Evolutionary conservation across 768 basidiomycete species (phyloP), one percentile per base, ranked within the genome.

Genomic region (Russula olivacea): DNA sequence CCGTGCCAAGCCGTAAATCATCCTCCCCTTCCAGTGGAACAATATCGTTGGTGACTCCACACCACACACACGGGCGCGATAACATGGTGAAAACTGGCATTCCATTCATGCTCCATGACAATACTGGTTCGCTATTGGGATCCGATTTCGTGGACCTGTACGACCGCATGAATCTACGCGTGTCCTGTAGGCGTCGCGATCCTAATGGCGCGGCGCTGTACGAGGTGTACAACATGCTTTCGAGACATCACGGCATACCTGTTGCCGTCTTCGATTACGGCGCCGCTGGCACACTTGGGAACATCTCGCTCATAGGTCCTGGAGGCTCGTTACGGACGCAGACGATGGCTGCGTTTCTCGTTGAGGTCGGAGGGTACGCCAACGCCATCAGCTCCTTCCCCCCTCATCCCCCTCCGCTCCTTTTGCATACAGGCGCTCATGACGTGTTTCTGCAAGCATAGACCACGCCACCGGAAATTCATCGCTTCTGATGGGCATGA

Each of bases 81-180:
- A 25, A 28, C 58, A 76, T 76, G 74, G 77, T 79, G 15, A 76
- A 74, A 59, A 84, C 81, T 63, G 82, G 81, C 60, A 74, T 86
- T 68, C 82, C 85, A 43, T 81, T 75, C 72, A 80, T 87, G 68
- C 81, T 89, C 61, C 83, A 86, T 69, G 87, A 88, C 74, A 81
- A 75, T 59, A 81, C 80, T 7, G 86, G 85, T 4, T 72, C 69
- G 40, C 72, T 84, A 41, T 74, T 75, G 14, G 83, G 80, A 40
- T 80, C 84, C 4, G 80, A 84, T 21, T 89, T 84, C 69, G 70
- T 79, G 54, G 88, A 89, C 72, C 75, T 87, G 66, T 76, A 88
- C 71, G 83, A 82, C 53, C 84, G 87, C 21, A 77, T 86, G 69
- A 75, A 74, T 34, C 74, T 86, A 64, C 71, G 70, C 55, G 74